These are phyloP conservation scores for Globisporangium nodosum DNA, from an alignment of 352 stramenopile species.

Conservation along the genomic window DNA sequence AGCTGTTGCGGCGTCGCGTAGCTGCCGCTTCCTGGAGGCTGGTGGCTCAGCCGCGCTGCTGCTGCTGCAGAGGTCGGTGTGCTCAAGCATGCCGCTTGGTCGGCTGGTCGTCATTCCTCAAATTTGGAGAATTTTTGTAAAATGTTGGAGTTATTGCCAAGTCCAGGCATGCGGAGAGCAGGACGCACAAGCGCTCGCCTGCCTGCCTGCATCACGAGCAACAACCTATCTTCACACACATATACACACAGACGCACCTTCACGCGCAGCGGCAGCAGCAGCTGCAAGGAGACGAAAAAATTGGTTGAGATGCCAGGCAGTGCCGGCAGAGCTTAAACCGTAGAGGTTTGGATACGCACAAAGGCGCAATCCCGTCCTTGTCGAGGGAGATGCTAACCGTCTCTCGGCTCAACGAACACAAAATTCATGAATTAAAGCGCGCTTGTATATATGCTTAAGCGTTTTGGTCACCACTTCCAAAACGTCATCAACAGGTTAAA, in stretches of 20 bases:
- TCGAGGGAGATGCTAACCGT: constrained; percentile 94
- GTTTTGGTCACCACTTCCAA: constrained; percentile 27
- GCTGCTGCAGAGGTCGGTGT: background rate
- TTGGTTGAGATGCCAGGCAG: constrained; percentile 50
- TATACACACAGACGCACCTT: background rate
- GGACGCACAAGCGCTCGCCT: background rate
- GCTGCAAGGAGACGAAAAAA: constrained; percentile 39
- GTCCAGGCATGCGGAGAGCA: too few relatives aligned
- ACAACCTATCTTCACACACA: background rate
- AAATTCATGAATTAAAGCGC: background rate
- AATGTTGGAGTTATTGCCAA: too few relatives aligned
- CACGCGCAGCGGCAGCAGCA: background rate
- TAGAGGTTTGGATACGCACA: constrained; percentile 68
- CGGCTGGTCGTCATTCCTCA: too few relatives aligned
- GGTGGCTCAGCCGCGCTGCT: too few relatives aligned
- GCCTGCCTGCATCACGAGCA: too few relatives aligned
- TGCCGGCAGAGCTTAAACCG: constrained; percentile 83
- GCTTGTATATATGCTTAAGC: constrained; percentile 9
- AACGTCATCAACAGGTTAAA: constrained; percentile 1
- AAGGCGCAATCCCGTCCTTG: constrained; percentile 88
- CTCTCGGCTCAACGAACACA: constrained; percentile 93
- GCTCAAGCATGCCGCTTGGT: too few relatives aligned
- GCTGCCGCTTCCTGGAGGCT: too few relatives aligned
- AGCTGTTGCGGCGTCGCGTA: too few relatives aligned
- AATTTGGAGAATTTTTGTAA: too few relatives aligned